These are phyloP conservation scores for Dioscorea alata DNA, from an alignment of 106 monocot species.

Conservation along the genomic window DNA sequence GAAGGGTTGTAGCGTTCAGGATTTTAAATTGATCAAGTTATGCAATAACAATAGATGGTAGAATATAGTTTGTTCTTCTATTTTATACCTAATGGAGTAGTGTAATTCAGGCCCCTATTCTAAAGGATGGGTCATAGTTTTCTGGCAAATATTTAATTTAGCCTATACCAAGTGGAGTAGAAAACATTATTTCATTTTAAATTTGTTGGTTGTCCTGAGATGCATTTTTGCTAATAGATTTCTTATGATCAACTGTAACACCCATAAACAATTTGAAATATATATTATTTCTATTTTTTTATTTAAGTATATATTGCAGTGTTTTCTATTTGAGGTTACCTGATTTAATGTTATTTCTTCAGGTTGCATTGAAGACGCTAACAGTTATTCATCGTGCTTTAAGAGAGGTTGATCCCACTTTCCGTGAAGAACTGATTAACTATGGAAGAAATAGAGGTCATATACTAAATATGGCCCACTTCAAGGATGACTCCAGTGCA, in stretches of 20 bases:
- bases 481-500: conserved; percentile 97
- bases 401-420: conserved; percentile 91
- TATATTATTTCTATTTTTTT: background rate
- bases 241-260: background rate
- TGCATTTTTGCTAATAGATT: background rate
- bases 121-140: no score
- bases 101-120: no score
- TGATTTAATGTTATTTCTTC: conserved; percentile 5
- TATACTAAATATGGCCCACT: conserved; percentile 90
- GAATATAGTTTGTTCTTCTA: no score
- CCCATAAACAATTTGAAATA: background rate
- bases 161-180: background rate
- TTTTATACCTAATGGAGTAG: no score
- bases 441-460: conserved; percentile 82
- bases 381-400: conserved; percentile 93
- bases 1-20: no score
- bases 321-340: background rate
- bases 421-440: conserved; percentile 93
- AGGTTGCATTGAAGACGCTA: conserved; percentile 96
- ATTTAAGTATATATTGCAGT: background rate
- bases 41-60: no score
- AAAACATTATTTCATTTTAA: background rate
- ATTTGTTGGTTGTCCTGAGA: background rate
- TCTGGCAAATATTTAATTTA: no score
- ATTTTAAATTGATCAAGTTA: no score